Percentiles rank a stretch among this genome's conserved stretches.
Evolutionary conservation across 345 rosid genomes (phyloP).

Genomic region (Sonneratia caseolaris): DNA sequence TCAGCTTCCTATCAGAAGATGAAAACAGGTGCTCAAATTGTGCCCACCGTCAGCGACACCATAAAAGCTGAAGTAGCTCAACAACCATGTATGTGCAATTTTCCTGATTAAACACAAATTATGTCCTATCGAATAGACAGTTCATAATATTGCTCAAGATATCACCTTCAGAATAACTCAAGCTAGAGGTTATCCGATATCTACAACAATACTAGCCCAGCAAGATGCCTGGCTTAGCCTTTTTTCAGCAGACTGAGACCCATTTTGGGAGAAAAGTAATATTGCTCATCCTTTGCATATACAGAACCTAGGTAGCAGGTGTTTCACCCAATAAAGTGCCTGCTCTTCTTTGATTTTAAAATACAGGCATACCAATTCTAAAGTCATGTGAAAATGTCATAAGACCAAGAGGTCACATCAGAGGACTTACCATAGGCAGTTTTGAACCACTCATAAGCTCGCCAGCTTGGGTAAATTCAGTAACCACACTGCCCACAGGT

Average conservation of each 20-base stretch:
- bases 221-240: neutral
- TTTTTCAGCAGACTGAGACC: neutral
- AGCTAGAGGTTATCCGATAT: neutral
- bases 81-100: neutral
- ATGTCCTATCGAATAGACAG: neutral
- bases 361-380: neutral
- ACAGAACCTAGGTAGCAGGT: neutral
- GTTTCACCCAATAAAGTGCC: neutral
- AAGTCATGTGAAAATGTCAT: neutral
- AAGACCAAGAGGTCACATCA: neutral
- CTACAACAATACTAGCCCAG: neutral
- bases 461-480: slow-evolving; percentile 67
- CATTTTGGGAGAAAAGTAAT: neutral
- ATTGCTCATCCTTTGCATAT: neutral
- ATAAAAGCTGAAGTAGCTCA: neutral
- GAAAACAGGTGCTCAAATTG: neutral
- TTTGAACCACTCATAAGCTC: slow-evolving; percentile 40
- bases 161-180: neutral
- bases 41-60: neutral
- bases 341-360: neutral
- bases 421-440: slow-evolving; percentile 27
- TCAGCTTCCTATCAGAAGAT: neutral
- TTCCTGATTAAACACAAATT: neutral
- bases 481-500: slow-evolving; percentile 45
- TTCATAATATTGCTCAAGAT: neutral